Evolutionary conservation across 805 yeast species (phyloP), one percentile per base, ranked within the genome.

Genomic region (Wickerhamiella hasegawae): DNA sequence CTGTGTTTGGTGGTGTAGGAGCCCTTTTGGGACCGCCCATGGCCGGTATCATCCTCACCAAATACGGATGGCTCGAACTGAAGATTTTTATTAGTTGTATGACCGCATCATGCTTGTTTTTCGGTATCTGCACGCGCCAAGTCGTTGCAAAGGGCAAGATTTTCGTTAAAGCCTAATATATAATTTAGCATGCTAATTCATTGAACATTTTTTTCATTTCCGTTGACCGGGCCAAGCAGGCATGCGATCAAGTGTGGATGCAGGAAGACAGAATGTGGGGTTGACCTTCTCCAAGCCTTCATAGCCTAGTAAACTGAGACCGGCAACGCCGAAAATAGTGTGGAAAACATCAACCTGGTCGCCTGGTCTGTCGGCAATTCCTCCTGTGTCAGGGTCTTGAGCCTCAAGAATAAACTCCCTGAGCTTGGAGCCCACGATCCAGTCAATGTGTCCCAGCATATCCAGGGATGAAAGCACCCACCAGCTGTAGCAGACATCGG

Each of bases 401-500:
- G 90, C 74, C 2, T 54, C 49, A 26, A 87, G 55, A 4, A 90
- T 84, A 49, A 84, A 90, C 2, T 57, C 53, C 35, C 67, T 65
- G 38, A 90, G 59, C 45, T 68, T 71, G 4, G 58, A 65, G 20
- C 62, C 63, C 49, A 82, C 76, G n/a, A 90, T 77, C 84, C 94
- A 84, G 43, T 79, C 69, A 15, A 73, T 53, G 41, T 69, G 73
- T 0, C 60, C 69, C 16, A 87, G 61, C 25, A 82, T 73, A 0
- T 78, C 67, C 38, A 85, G 57, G 2, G 83, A 68, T 2, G 92
- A 76, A 17, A 84, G 54, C 8, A 84, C 93, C 99, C 99, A 90
- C 94, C 96, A 90, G 46, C 90, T 75, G 53, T 90, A 90, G 53
- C 99, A 90, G n/a, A 82, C 94, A 55, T 90, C 99, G 0, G 97